phyloP scores from a whole-genome alignment of 2,329 filamentous ascomycete species.

The Aciculosporium take region DNA sequence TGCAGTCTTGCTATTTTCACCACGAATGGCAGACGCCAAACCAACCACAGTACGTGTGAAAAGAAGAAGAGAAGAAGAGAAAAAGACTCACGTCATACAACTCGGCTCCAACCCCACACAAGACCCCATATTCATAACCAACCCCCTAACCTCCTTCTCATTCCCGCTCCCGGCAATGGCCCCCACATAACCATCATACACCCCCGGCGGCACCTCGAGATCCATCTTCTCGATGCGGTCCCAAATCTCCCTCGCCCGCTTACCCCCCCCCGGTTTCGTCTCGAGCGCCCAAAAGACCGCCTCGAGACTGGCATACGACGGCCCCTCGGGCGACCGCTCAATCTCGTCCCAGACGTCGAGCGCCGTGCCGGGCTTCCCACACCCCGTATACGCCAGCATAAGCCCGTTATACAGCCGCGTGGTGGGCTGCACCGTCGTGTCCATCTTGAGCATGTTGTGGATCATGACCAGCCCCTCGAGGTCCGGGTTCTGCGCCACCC shows the following conservation, averaged over 20 bases:
- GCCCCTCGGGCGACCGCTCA: slow-evolving; percentile 69
- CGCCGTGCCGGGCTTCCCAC: slow-evolving; percentile 50
- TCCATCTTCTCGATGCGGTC: slow-evolving; percentile 57
- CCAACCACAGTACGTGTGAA: too few relatives aligned
- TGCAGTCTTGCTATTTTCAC: not conserved
- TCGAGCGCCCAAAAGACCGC: slow-evolving; percentile 74
- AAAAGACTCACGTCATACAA: slow-evolving; percentile 49
- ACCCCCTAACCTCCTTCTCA: slow-evolving; percentile 50
- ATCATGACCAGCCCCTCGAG: slow-evolving; percentile 55
- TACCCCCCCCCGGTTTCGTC: slow-evolving; percentile 40
- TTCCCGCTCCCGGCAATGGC: slow-evolving; percentile 61
- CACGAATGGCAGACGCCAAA: not conserved
- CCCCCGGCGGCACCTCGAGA: slow-evolving; percentile 55
- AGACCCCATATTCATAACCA: slow-evolving; percentile 52
- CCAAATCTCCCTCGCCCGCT: slow-evolving; percentile 55
- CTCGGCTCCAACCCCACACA: slow-evolving; percentile 55
- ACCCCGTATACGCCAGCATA: slow-evolving; percentile 71
- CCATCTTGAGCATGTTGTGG: slow-evolving; percentile 90
- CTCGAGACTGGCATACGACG: slow-evolving; percentile 64
- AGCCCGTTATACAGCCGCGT: slow-evolving; percentile 70
- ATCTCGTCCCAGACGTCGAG: slow-evolving; percentile 77
- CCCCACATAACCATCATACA: slow-evolving; percentile 66
- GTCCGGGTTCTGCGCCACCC: slow-evolving; percentile 44
- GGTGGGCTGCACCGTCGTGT: slow-evolving; percentile 61
- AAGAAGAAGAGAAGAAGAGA: not conserved